Percentiles rank a stretch among this genome's conserved stretches.
These are phyloP conservation scores for Brassica incana DNA, from an alignment of 345 rosid species.

Conservation along the genomic window DNA sequence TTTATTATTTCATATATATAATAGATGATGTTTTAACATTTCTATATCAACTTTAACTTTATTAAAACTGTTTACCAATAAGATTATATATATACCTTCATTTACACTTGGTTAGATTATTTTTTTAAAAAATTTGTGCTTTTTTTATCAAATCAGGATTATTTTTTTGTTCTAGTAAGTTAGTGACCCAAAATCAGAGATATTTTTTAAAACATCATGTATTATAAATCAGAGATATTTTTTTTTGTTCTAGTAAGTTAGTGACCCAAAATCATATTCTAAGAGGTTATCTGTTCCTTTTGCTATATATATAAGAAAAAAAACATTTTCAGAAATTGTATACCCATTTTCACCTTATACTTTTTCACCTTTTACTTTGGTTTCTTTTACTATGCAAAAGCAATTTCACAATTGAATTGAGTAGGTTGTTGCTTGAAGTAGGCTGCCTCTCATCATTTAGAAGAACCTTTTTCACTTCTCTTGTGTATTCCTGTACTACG, in stretches of 20 bases:
- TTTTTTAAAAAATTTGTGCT: too few relatives aligned
- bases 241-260: not conserved
- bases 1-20: too few relatives aligned
- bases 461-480: constrained; percentile 3
- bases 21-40: too few relatives aligned
- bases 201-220: too few relatives aligned
- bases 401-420: not conserved
- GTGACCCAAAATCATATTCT: not conserved
- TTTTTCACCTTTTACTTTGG: not conserved
- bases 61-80: too few relatives aligned
- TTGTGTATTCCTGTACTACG: constrained; percentile 26
- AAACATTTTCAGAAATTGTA: not conserved
- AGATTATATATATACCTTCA: too few relatives aligned
- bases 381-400: not conserved
- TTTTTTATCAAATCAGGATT: too few relatives aligned
- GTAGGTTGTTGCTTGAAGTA: constrained; percentile 35
- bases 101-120: too few relatives aligned
- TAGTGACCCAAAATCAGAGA: too few relatives aligned
- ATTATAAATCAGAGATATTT: too few relatives aligned
- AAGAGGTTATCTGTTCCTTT: not conserved
- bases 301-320: not conserved
- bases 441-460: constrained; percentile 10
- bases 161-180: too few relatives aligned
- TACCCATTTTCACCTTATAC: not conserved
- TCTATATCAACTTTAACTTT: too few relatives aligned